phyloP scores from a whole-genome alignment of 805 yeast genomes.

The Debaryomyces prosopidis region DNA sequence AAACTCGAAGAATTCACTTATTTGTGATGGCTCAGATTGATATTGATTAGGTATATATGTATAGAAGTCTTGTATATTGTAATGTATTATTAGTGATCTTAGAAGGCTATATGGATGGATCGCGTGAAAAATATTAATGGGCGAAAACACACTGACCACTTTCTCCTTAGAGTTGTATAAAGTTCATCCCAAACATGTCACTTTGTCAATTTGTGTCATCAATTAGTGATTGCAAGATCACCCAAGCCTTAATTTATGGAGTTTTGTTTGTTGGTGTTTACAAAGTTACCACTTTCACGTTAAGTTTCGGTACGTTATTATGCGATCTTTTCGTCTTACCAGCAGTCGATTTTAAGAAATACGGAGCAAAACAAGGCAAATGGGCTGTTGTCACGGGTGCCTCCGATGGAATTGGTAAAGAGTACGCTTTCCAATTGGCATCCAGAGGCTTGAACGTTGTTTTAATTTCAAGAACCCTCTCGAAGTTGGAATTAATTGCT shows the following conservation, averaged over 20 bases:
- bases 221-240: constrained; percentile 10
- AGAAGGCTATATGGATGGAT: background rate
- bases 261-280: constrained; percentile 62
- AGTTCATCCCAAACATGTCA: constrained; percentile 4
- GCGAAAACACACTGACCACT: background rate
- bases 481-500: constrained; percentile 70
- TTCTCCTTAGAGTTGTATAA: too few relatives aligned
- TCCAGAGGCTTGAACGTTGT: constrained; percentile 78
- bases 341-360: constrained; percentile 56
- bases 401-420: constrained; percentile 96
- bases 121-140: background rate
- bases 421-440: constrained; percentile 85
- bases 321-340: constrained; percentile 66
- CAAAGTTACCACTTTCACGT: constrained; percentile 51
- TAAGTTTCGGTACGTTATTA: constrained; percentile 55
- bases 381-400: constrained; percentile 99
- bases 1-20: constrained; percentile 52
- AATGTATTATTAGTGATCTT: background rate
- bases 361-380: constrained; percentile 69
- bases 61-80: constrained; percentile 1
- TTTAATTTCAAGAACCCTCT: constrained; percentile 78
- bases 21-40: constrained; percentile 16
- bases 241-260: constrained; percentile 18
- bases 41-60: background rate
- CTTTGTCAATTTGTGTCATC: constrained; percentile 10